These are phyloP conservation scores for Globisporangium cederbergense DNA, from an alignment of 352 stramenopile genomes.

Conservation along the genomic window DNA sequence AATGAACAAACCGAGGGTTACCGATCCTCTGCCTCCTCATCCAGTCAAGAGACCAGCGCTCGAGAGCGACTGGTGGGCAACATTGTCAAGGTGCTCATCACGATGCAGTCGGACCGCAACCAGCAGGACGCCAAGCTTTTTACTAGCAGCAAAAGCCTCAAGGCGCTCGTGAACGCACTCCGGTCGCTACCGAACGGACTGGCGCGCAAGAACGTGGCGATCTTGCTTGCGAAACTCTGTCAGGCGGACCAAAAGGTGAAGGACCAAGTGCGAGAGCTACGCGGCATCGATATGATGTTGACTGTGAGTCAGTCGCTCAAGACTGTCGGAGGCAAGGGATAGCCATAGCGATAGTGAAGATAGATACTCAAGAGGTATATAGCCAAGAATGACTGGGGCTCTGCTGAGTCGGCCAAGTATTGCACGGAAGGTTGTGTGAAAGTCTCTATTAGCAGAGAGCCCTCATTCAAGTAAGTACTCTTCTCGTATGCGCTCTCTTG, in stretches of 20 bases:
- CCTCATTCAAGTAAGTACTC: background rate
- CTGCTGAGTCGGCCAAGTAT: no score
- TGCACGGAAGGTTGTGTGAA: background rate
- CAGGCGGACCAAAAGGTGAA: slow-evolving; percentile 47
- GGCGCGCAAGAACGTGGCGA: slow-evolving; percentile 73
- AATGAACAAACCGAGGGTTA: slow-evolving; percentile 22
- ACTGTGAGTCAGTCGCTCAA: slow-evolving; percentile 51
- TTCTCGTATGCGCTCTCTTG: background rate
- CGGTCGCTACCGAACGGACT: slow-evolving; percentile 43
- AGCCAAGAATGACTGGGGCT: background rate
- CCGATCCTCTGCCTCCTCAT: background rate
- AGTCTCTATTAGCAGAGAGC: background rate
- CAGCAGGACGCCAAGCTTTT: slow-evolving; percentile 21
- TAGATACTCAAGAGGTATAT: background rate
- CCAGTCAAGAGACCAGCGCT: slow-evolving; percentile 17
- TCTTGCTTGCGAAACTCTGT: slow-evolving; percentile 71
- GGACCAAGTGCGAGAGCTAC: slow-evolving; percentile 44
- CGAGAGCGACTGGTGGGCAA: slow-evolving; percentile 64
- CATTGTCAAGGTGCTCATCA: slow-evolving; percentile 63
- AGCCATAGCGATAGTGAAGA: background rate
- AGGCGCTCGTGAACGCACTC: slow-evolving; percentile 39
- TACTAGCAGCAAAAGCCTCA: slow-evolving; percentile 23
- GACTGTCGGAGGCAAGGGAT: background rate
- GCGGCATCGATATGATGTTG: slow-evolving; percentile 82
- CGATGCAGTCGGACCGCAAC: slow-evolving; percentile 28